A percentile compares a stretch with the other conserved stretches of the same genome.
These are phyloP conservation scores for Exophiala sp. DNA, from an alignment of 2,329 filamentous ascomycete genomes.

Conservation along the genomic window DNA sequence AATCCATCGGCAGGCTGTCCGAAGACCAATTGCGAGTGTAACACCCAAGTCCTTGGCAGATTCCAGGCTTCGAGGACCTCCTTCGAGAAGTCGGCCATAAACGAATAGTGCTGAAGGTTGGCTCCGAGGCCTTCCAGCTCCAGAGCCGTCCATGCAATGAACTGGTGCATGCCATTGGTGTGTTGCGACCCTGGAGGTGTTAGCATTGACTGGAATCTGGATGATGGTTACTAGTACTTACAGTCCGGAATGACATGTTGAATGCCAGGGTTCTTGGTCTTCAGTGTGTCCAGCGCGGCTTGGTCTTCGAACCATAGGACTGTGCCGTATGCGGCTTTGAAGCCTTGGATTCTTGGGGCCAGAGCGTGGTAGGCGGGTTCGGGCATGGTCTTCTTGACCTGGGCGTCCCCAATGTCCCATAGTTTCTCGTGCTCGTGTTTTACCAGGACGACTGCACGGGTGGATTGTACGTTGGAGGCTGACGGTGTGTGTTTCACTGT, in stretches of 20 bases:
- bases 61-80: conserved; percentile 73
- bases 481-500: conserved; percentile 49
- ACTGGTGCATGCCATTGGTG: conserved; percentile 2
- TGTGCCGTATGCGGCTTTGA: conserved; percentile 64
- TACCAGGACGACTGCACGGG: conserved; percentile 73
- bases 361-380: conserved; percentile 4
- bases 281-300: conserved; percentile 59
- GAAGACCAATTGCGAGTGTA: conserved; percentile 82
- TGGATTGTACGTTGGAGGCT: conserved; percentile 84
- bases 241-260: conserved; percentile 72
- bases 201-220: not conserved
- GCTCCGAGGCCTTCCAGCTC: conserved; percentile 79
- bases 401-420: conserved; percentile 65
- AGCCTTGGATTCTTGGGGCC: conserved; percentile 9
- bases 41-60: conserved; percentile 67
- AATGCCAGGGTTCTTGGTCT: conserved; percentile 56
- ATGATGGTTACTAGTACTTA: no score
- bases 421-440: conserved; percentile 80
- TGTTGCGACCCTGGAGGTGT: conserved; percentile 7
- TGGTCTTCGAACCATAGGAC: conserved; percentile 85
- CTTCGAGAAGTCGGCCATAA: conserved; percentile 55
- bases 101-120: conserved; percentile 93
- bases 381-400: conserved; percentile 7
- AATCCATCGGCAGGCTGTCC: conserved; percentile 40
- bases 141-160: conserved; percentile 68